Percentiles rank a stretch among this genome's conserved stretches.
Conservation (phyloP, 2,329 filamentous ascomycete genomes). For the Cercospora sojina region DNA sequence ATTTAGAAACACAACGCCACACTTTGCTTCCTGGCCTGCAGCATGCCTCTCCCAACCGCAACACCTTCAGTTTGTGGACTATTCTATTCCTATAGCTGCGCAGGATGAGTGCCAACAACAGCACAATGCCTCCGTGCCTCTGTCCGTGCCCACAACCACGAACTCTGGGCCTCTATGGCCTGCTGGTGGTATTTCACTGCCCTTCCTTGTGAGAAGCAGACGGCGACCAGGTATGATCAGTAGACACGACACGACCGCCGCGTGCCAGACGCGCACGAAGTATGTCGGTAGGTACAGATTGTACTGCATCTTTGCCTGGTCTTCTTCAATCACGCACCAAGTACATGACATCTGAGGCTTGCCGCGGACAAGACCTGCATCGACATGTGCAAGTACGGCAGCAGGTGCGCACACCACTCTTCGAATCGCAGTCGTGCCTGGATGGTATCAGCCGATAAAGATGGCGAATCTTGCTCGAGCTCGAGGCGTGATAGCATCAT, state of each 20-base stretch:
- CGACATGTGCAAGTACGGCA: conserved; percentile 1
- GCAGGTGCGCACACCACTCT: not conserved
- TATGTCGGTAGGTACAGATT: not conserved
- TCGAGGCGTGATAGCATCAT: not conserved
- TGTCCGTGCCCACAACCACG: not conserved
- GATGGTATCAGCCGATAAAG: not conserved
- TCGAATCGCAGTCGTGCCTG: not conserved
- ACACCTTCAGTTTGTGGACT: not conserved
- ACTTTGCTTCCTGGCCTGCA: conserved; percentile 2
- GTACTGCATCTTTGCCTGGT: not conserved
- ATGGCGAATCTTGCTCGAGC: not conserved
- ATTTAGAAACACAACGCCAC: conserved; percentile 14
- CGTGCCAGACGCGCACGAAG: not conserved
- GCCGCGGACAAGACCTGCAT: not conserved
- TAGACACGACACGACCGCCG: not conserved
- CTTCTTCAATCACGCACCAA: not conserved
- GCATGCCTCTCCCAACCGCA: not conserved
- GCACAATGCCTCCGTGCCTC: not conserved
- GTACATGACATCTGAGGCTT: not conserved
- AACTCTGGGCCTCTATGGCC: not conserved
- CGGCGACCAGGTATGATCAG: not conserved
- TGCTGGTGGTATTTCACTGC: not conserved
- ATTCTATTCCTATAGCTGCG: not conserved
- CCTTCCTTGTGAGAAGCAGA: not conserved
- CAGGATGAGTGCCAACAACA: not conserved